Evolutionary conservation across 169 alveolate genomes (phyloP), one percentile per base, ranked within the genome.

Genomic region (Eimeria praecox): DNA sequence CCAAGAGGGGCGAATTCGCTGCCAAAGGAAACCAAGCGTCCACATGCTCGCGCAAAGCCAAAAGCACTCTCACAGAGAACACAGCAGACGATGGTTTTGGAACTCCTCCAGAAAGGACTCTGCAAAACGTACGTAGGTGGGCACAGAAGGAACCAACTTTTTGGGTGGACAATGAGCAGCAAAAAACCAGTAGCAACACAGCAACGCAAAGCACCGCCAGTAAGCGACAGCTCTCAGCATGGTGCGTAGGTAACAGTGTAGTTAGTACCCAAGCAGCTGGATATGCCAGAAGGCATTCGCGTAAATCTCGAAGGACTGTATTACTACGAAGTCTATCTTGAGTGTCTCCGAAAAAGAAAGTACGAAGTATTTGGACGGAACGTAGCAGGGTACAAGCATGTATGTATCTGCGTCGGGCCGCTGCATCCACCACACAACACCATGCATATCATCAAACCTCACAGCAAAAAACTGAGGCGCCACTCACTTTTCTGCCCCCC

Each of bases 341-440:
- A 98, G 97, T 38, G 97, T 96, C 89, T 98, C 98, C 44, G 97
- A 97, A 89, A 98, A 97, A 22, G 98, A 98, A 18, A 97, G 97
- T 49, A 98, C 96, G 96, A 97, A 97, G 98, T 98, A 98, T 90
- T 90, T 90, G 91, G 97, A 97, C 33, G 96, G 97, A 24, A 97
- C 91, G 56, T 96, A 86, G 85, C 98, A 98, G 10, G 98, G 98
- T 27, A 98, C 98, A 92, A 98, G 95, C 97, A 98, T 96, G 96
- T 98, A 98, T 46, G 98, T 91, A 64, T 97, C 97, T 78, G 95
- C 85, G 95, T 97, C 98, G 85, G 95, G 91, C 22, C 96, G 96
- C 95, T 97, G 94, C 94, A 93, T 42, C 16, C 3, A 42, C 22
- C 52, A 64, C 49, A 20, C 85, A 66, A 35, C 83, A 89, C 86